Conservation (phyloP, 2,329 filamentous ascomycete genomes). For the Seiridium cupressi region DNA sequence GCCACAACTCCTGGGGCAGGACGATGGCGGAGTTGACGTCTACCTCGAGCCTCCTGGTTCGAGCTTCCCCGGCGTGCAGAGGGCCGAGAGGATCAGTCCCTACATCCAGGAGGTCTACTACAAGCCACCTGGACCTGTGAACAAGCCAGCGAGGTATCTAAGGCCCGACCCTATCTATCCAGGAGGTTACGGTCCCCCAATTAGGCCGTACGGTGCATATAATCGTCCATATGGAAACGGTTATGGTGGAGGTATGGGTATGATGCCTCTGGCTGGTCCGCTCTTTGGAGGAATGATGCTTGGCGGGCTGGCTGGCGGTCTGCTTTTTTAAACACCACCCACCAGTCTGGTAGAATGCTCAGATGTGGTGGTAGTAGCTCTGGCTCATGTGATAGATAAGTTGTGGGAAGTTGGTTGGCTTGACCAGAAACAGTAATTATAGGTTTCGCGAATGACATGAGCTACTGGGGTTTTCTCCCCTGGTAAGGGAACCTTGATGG, state of each 20-base stretch:
- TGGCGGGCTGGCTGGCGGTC: conserved; percentile 41
- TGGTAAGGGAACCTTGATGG: too few species aligned
- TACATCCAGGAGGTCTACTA: conserved; percentile 26
- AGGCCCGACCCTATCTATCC: conserved; percentile 38
- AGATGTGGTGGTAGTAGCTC: too few species aligned
- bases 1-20: conserved; percentile 54
- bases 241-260: conserved; percentile 42
- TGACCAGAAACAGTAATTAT: too few species aligned
- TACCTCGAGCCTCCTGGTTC: conserved; percentile 54
- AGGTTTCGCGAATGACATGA: too few species aligned
- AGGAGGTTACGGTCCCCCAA: conserved; percentile 44
- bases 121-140: conserved; percentile 26
- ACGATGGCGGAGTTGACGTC: conserved; percentile 51
- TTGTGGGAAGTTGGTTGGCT: too few species aligned
- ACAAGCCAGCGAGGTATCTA: conserved; percentile 43
- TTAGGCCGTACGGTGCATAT: conserved; percentile 48
- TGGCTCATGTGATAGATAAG: too few species aligned
- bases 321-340: conserved; percentile 20
- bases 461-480: too few species aligned
- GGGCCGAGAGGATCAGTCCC: conserved; percentile 16
- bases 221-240: conserved; percentile 37
- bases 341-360: too few species aligned
- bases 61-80: conserved; percentile 15
- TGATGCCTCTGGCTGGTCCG: conserved; percentile 41
- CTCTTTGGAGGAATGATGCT: conserved; percentile 44